These are phyloP conservation scores for Zygotorulaspora chibaensis DNA, from an alignment of 805 yeast species.

Conservation along the genomic window DNA sequence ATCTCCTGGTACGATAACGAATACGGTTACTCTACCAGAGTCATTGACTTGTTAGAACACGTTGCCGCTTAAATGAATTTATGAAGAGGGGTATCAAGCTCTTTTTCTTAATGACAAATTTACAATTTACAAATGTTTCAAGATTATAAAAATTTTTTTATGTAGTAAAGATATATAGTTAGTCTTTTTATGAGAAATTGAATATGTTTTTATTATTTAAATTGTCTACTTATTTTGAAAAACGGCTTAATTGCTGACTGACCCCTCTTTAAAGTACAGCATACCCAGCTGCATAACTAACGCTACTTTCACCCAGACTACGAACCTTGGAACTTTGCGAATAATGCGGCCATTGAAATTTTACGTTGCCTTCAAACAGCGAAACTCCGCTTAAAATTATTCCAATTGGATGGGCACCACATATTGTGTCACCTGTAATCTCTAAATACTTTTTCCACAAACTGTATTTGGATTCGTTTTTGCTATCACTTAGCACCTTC, in stretches of 20 bases:
- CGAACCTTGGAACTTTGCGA: conserved; percentile 63
- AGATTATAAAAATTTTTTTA: background rate
- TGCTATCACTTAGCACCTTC: conserved; percentile 40
- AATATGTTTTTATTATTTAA: background rate
- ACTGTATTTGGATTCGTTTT: conserved; percentile 50
- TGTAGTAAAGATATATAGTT: background rate
- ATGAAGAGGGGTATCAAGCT: conserved; percentile 1
- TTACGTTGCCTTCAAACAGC: conserved; percentile 13
- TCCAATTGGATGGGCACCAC: conserved; percentile 84
- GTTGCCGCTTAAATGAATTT: conserved; percentile 41
- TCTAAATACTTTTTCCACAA: conserved; percentile 66
- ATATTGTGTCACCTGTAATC: conserved; percentile 79
- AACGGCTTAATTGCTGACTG: too few relatives aligned
- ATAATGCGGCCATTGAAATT: conserved; percentile 71
- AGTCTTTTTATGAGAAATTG: background rate
- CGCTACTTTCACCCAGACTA: conserved; percentile 61
- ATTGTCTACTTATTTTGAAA: too few relatives aligned
- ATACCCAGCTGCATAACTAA: conserved; percentile 86
- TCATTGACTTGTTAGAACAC: conserved; percentile 64
- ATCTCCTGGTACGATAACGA: conserved; percentile 73
- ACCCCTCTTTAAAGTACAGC: conserved; percentile 22
- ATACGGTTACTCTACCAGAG: conserved; percentile 74
- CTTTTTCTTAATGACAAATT: conserved; percentile 12
- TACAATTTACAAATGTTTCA: conserved; percentile 1
- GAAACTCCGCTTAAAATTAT: conserved; percentile 50